Conservation (phyloP, 1,284 basidiomycete species). For the Ceratobasidium sp. region DNA sequence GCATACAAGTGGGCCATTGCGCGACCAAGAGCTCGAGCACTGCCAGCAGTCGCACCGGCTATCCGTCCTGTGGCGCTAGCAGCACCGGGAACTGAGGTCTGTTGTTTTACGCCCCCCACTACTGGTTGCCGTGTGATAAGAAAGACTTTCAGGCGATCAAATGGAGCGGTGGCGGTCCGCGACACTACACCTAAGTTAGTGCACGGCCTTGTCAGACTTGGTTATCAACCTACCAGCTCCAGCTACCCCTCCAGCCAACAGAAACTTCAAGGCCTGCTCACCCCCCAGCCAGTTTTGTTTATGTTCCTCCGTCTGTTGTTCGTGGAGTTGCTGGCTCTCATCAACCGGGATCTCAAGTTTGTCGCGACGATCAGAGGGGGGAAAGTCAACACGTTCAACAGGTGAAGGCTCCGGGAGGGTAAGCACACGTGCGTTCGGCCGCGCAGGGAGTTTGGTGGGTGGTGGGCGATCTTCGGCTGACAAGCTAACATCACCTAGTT, state of each 20-base stretch:
- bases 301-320: slow-evolving; percentile 62
- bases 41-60: slow-evolving; percentile 63
- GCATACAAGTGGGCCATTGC: slow-evolving; percentile 84
- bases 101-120: slow-evolving; percentile 52
- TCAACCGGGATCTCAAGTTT: slow-evolving; percentile 57
- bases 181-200: slow-evolving; percentile 70
- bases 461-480: slow-evolving; percentile 75
- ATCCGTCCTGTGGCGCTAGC: slow-evolving; percentile 39
- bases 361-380: slow-evolving; percentile 51
- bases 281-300: slow-evolving; percentile 71
- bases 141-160: slow-evolving; percentile 97
- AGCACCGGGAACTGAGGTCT: slow-evolving; percentile 8
- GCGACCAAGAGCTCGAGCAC: slow-evolving; percentile 73
- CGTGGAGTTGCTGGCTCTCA: slow-evolving; percentile 58
- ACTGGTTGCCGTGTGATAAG: slow-evolving; percentile 88
- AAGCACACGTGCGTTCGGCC: slow-evolving; percentile 44
- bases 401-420: slow-evolving; percentile 48
- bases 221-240: slow-evolving; percentile 75
- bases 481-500: slow-evolving; percentile 75
- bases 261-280: slow-evolving; percentile 84
- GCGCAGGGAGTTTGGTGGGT: slow-evolving; percentile 38
- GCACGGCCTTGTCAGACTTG: background rate
- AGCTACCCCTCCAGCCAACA: slow-evolving; percentile 93
- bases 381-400: slow-evolving; percentile 50
- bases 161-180: slow-evolving; percentile 95